Conservation (phyloP, 2,329 filamentous ascomycete species). For the Hypoxylon sp. region DNA sequence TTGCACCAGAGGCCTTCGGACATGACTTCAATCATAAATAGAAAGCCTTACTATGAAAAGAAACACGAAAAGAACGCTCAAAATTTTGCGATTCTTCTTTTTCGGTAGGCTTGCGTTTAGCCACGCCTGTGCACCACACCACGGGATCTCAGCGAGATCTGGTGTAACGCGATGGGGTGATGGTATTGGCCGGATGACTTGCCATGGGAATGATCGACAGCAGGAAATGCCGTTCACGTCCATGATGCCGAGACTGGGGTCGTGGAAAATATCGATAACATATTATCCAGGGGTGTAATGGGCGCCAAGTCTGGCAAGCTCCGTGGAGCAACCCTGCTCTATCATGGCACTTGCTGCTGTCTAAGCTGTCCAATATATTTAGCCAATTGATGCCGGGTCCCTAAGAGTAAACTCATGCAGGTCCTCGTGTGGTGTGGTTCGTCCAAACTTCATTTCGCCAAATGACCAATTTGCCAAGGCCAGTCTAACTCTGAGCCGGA, state of each 20-base stretch:
- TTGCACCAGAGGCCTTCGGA: not conserved
- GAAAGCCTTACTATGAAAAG: slow-evolving; percentile 1
- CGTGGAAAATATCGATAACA: slow-evolving; percentile 49
- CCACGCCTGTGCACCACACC: slow-evolving; percentile 20
- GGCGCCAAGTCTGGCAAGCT: slow-evolving; percentile 47
- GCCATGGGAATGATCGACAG: slow-evolving; percentile 34
- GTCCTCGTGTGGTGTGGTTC: slow-evolving; percentile 43
- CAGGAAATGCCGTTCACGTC: slow-evolving; percentile 48
- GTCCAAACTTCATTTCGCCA: slow-evolving; percentile 32
- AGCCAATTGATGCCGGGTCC: slow-evolving; percentile 46
- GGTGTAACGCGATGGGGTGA: slow-evolving; percentile 38
- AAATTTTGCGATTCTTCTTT: slow-evolving; percentile 10
- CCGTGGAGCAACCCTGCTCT: slow-evolving; percentile 42
- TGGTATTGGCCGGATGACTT: slow-evolving; percentile 25
- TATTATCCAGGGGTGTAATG: slow-evolving; percentile 49
- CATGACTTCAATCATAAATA: slow-evolving; percentile 13
- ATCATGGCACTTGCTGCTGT: slow-evolving; percentile 34
- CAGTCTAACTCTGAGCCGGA: slow-evolving; percentile 30
- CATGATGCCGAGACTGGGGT: slow-evolving; percentile 49
- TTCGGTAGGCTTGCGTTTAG: slow-evolving; percentile 19
- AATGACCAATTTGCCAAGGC: slow-evolving; percentile 37
- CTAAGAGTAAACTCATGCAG: slow-evolving; percentile 38
- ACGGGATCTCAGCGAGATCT: slow-evolving; percentile 43
- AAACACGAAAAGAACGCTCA: slow-evolving; percentile 8
- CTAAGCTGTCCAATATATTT: slow-evolving; percentile 45